A percentile compares a stretch with the other conserved stretches of the same genome.
phyloP scores from a whole-genome alignment of 2,329 filamentous ascomycete species.

The Corinectria fuckeliana region DNA sequence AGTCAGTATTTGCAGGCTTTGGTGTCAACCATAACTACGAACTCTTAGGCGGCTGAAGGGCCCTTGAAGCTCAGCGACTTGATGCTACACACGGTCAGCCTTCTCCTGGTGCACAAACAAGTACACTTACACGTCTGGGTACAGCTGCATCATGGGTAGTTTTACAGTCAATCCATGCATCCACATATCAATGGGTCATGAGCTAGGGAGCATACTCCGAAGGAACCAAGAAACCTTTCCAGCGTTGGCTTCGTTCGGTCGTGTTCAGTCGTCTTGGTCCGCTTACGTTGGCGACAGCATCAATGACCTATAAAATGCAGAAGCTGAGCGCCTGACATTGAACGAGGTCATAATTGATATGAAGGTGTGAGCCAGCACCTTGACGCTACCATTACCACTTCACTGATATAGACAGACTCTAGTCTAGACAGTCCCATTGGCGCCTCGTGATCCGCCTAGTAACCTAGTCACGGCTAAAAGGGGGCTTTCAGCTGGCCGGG shows the following conservation, averaged over 20 bases:
- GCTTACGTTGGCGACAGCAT: no score
- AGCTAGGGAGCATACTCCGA: conserved; percentile 52
- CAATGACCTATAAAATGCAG: no score
- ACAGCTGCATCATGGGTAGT: conserved; percentile 64
- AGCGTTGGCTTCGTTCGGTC: conserved; percentile 67
- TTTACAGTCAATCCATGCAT: conserved; percentile 53
- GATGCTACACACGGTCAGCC: conserved; percentile 38
- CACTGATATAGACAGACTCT: neutral
- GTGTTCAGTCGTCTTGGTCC: no score
- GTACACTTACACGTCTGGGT: neutral
- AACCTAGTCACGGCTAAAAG: conserved; percentile 11
- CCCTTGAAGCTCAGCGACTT: conserved; percentile 57
- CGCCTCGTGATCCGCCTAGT: neutral
- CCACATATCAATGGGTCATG: neutral
- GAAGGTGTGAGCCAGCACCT: no score
- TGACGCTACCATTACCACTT: neutral
- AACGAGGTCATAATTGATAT: conserved; percentile 27
- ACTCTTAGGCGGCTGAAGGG: conserved; percentile 54
- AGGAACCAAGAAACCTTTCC: conserved; percentile 86
- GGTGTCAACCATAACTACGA: conserved; percentile 12
- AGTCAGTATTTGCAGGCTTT: neutral
- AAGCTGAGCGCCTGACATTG: neutral
- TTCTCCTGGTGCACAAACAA: neutral
- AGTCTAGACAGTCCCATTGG: neutral
- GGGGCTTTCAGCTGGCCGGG: conserved; percentile 27